Evolutionary conservation across 2,329 filamentous ascomycete genomes (phyloP).

Genomic region (Phialophora verrucosa): DNA sequence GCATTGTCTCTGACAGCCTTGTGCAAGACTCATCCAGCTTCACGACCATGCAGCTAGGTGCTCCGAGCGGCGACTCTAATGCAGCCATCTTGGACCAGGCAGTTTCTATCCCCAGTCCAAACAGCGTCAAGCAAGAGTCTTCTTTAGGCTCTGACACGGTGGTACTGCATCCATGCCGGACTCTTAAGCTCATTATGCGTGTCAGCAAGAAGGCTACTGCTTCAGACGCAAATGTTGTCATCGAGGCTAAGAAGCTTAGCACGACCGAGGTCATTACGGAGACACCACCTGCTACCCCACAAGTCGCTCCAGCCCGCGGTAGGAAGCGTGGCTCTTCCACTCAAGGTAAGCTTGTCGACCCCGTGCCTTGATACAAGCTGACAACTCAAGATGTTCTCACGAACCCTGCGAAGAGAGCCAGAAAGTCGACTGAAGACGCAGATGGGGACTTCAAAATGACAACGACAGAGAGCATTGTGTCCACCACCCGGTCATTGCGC

Average conservation of each 20-base stretch:
- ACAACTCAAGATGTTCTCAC: neutral
- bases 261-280: neutral
- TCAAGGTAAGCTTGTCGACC: neutral
- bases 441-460: neutral
- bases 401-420: conserved; percentile 5
- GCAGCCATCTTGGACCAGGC: neutral
- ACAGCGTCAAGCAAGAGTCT: neutral
- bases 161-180: neutral
- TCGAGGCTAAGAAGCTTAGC: neutral
- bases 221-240: neutral
- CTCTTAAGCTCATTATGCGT: neutral
- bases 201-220: neutral
- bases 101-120: neutral
- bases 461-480: neutral
- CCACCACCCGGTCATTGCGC: neutral
- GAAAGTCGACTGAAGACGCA: neutral
- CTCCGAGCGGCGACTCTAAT: neutral
- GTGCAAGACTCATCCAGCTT: neutral
- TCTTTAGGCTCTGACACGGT: neutral
- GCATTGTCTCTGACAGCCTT: neutral
- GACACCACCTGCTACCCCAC: neutral
- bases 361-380: neutral
- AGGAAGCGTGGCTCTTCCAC: conserved; percentile 1
- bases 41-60: neutral
- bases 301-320: neutral